These are phyloP conservation scores for Camillea tinctor DNA, from an alignment of 2,329 filamentous ascomycete genomes.

Conservation along the genomic window DNA sequence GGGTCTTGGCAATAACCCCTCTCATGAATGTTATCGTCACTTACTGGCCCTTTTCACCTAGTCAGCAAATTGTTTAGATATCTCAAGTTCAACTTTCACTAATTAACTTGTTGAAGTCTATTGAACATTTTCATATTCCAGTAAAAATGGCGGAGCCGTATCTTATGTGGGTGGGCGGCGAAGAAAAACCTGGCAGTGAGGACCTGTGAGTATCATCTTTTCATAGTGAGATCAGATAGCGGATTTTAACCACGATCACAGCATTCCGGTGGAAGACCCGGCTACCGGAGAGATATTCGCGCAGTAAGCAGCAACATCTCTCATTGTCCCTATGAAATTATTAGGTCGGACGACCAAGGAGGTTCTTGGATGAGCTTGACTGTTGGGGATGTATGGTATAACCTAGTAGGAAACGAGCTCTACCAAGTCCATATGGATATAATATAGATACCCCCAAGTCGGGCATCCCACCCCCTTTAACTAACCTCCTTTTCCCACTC, in stretches of 20 bases:
- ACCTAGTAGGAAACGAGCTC: too few relatives aligned
- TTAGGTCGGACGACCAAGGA: too few relatives aligned
- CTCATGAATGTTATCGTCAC: not conserved
- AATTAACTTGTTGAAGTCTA: not conserved
- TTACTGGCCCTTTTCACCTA: too few relatives aligned
- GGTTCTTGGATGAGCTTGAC: too few relatives aligned
- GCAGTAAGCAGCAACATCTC: slow-evolving; percentile 35
- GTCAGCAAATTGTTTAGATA: too few relatives aligned
- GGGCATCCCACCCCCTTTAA: not conserved
- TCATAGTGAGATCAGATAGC: slow-evolving; percentile 8
- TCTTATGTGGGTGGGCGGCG: slow-evolving; percentile 41
- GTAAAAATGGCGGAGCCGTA: slow-evolving; percentile 21
- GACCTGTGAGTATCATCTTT: slow-evolving; percentile 42
- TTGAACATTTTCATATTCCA: not conserved
- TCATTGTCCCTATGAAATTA: not conserved
- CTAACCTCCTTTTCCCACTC: slow-evolving; percentile 2
- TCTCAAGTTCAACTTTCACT: not conserved
- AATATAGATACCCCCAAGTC: not conserved
- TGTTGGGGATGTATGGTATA: too few relatives aligned
- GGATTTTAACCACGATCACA: slow-evolving; percentile 26
- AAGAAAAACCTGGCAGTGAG: slow-evolving; percentile 39
- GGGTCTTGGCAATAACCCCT: not conserved
- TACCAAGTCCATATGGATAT: not conserved
- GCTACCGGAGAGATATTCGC: slow-evolving; percentile 52
- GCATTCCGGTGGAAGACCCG: slow-evolving; percentile 53